Evolutionary conservation across 2,329 filamentous ascomycete species (phyloP).

Genomic region (Pyrenophora seminiperda): DNA sequence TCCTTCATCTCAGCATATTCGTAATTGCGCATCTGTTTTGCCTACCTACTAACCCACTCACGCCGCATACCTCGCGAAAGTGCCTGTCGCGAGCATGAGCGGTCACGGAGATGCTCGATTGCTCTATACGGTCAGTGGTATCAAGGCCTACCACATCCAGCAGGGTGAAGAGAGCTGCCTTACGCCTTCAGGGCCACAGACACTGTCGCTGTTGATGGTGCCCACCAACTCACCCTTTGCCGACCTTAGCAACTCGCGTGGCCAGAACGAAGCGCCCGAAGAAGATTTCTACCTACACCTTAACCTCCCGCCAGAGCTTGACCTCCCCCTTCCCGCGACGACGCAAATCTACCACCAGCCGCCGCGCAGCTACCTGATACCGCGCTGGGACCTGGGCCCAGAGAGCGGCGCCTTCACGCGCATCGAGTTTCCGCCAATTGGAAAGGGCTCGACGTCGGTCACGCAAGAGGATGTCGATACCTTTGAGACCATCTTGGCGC

Average conservation of each 20-base stretch:
- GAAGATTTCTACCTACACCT: slow-evolving; percentile 98
- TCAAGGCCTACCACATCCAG: slow-evolving; percentile 88
- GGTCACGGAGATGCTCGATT: slow-evolving; percentile 61
- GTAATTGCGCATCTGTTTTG: not conserved
- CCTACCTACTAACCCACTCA: not conserved
- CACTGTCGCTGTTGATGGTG: slow-evolving; percentile 92
- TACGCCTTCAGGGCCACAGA: slow-evolving; percentile 85
- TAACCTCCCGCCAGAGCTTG: slow-evolving; percentile 90
- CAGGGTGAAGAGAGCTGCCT: slow-evolving; percentile 83
- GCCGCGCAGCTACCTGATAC: slow-evolving; percentile 89
- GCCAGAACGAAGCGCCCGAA: slow-evolving; percentile 57
- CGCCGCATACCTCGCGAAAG: slow-evolving; percentile 16
- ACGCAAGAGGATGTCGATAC: slow-evolving; percentile 93
- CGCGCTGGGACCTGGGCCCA: slow-evolving; percentile 89
- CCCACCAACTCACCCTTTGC: slow-evolving; percentile 78
- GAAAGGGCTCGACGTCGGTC: slow-evolving; percentile 66
- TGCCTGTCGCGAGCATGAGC: slow-evolving; percentile 46
- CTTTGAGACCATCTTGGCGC: slow-evolving; percentile 96
- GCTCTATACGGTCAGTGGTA: slow-evolving; percentile 72
- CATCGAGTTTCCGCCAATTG: slow-evolving; percentile 82
- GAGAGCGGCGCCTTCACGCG: slow-evolving; percentile 89
- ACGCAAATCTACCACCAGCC: slow-evolving; percentile 98
- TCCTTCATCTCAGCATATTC: not conserved
- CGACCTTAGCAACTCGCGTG: slow-evolving; percentile 61
- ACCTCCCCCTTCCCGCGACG: slow-evolving; percentile 89